Evolutionary conservation across 768 basidiomycete genomes (phyloP), one percentile per base, ranked within the genome.

Genomic region (Cystofilobasidium bisporidii): DNA sequence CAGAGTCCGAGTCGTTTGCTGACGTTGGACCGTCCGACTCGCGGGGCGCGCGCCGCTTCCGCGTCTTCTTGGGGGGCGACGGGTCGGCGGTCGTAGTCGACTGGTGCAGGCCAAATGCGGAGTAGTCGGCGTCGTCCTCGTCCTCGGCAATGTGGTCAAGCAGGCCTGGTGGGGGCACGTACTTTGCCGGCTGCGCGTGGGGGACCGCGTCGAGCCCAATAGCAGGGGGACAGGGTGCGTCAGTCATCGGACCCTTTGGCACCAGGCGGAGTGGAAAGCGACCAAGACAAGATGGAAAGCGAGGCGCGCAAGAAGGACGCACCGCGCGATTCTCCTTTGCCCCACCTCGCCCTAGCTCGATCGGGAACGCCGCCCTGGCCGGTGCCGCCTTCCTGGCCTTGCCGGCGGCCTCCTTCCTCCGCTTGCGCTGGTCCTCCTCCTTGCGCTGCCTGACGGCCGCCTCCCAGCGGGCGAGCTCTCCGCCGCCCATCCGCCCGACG

Each of bases 121-220:
- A 61, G 60, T 41, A 61, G 60, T 56, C 53, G 53, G 10, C 53
- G 28, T 28, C 53, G 26, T 30, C 53, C 6, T 15, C 28, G 28
- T 48, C 47, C 11, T 6, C 41, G 15, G 10, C 41, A 4, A 8
- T 4, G 20, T 56, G 26, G 14, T 56, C 53, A 30, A 56, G 53
- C 30, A 56, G 53, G 28, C 20, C 53, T 32, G 26, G 18, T 32
- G 53, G 53, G 2, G 30, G 53, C 28, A 56, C 53, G 53, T 56
- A 56, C 15, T 8, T 11, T 9, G 6, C 11, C 9, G 45, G 45
- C 45, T 47, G 45, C 8, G 26, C 6, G 11, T 36, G 12, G 9
- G 30, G 33, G 33, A 36, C 12, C 12, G 36, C 57, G 57, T n/a
- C 53, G 20, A 55, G 3, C 24, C 4, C 14, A 28, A 3, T 5